A percentile compares a stretch with the other conserved stretches of the same genome.
Evolutionary conservation across 2,329 filamentous ascomycete genomes (phyloP).

Genomic region (Pseudogymnoascus sp.): DNA sequence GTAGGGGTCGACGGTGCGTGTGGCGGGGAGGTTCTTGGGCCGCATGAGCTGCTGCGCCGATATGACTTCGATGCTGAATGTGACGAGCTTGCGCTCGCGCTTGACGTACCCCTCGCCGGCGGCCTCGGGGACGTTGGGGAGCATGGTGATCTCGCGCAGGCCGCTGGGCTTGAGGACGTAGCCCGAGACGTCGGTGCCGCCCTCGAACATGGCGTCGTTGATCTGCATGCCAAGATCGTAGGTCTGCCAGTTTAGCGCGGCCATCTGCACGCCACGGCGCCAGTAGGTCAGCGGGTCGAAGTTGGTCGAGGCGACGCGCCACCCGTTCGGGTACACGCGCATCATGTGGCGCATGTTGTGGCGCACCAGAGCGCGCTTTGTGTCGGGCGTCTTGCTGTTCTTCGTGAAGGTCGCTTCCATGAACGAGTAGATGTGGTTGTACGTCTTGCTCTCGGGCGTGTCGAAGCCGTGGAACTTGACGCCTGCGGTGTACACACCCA

Average conservation of each 20-base stretch:
- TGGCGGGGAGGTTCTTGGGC: slow-evolving; percentile 61
- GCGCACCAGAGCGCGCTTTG: slow-evolving; percentile 70
- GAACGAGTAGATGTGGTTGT: slow-evolving; percentile 94
- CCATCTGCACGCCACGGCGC: slow-evolving; percentile 96
- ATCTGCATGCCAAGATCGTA: slow-evolving; percentile 93
- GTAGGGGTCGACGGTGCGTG: slow-evolving; percentile 79
- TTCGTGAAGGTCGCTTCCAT: slow-evolving; percentile 82
- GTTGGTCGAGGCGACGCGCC: slow-evolving; percentile 79
- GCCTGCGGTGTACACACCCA: slow-evolving; percentile 68
- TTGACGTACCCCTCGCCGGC: slow-evolving; percentile 50
- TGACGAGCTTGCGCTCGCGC: slow-evolving; percentile 71
- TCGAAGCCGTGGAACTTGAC: slow-evolving; percentile 81
- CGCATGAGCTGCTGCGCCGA: slow-evolving; percentile 93
- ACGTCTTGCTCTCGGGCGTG: slow-evolving; percentile 68
- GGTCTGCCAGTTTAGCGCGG: slow-evolving; percentile 95
- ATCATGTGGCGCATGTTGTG: slow-evolving; percentile 91
- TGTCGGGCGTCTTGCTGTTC: slow-evolving; percentile 66
- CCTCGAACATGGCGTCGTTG: slow-evolving; percentile 96
- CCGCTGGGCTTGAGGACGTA: slow-evolving; percentile 91
- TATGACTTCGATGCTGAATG: slow-evolving; percentile 79
- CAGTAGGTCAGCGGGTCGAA: slow-evolving; percentile 92
- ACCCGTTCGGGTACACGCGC: slow-evolving; percentile 83
- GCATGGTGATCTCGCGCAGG: slow-evolving; percentile 62
- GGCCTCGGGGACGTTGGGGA: slow-evolving; percentile 42
- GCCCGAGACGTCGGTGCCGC: slow-evolving; percentile 75